Percentiles rank a stretch among this genome's conserved stretches.
These are phyloP conservation scores for Triticum urartu DNA, from an alignment of 176 grass and related monocot species.

Conservation along the genomic window DNA sequence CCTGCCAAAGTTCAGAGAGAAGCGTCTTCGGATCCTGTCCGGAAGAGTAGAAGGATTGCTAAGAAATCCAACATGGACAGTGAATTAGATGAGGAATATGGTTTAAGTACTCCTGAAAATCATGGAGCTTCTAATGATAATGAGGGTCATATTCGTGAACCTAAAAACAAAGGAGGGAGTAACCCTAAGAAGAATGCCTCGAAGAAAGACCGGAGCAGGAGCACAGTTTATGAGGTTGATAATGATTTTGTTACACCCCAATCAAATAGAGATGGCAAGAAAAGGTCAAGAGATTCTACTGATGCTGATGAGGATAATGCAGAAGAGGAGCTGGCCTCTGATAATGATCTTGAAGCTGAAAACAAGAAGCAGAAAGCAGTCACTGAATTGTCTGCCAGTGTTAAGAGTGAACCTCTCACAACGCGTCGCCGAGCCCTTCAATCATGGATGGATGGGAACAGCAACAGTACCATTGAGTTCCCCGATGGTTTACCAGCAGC, in stretches of 20 bases:
- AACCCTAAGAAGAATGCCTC: conserved; percentile 43
- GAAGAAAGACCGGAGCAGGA: conserved; percentile 42
- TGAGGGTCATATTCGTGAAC: conserved; percentile 13
- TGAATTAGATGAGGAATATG: conserved; percentile 55
- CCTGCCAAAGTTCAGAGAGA: conserved; percentile 29
- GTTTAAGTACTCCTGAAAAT: conserved; percentile 35
- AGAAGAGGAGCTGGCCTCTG: conserved; percentile 57
- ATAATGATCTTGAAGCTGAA: conserved; percentile 40
- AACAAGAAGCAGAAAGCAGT: conserved; percentile 39
- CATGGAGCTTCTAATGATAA: conserved; percentile 30
- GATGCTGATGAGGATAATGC: conserved; percentile 52
- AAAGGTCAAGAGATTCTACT: conserved; percentile 41
- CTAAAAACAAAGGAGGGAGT: conserved; percentile 40
- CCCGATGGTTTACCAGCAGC: conserved; percentile 59
- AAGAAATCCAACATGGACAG: conserved; percentile 48
- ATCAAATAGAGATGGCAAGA: conserved; percentile 45
- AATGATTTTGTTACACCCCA: conserved; percentile 42
- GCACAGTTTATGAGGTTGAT: conserved; percentile 23
- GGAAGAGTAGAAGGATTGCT: conserved; percentile 76
- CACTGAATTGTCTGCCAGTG: conserved; percentile 26
- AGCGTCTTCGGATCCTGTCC: conserved; percentile 49
- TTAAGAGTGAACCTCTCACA: conserved; percentile 58
- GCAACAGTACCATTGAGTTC: conserved; percentile 53
- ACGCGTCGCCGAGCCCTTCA: conserved; percentile 77
- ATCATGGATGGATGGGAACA: conserved; percentile 64